These are phyloP conservation scores for Strobilomyces dryophilus DNA, from an alignment of 768 basidiomycete genomes.

Conservation along the genomic window DNA sequence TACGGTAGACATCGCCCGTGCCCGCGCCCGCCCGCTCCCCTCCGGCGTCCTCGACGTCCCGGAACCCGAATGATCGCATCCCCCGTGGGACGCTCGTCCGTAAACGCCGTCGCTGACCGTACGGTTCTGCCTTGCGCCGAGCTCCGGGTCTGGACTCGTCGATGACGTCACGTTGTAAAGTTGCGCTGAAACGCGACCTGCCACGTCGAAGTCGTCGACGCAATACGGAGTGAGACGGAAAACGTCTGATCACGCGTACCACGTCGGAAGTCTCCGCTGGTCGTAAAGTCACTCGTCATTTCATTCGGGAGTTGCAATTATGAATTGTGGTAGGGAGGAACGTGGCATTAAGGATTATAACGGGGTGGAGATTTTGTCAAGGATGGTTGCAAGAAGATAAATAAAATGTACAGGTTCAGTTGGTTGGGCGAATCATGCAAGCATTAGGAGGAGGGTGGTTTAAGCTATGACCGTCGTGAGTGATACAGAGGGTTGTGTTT, in stretches of 20 bases:
- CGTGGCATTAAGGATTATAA: not conserved
- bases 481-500: slow-evolving; percentile 13
- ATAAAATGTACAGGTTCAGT: not conserved
- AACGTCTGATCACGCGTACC: not conserved
- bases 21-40: no score
- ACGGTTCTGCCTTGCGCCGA: no score
- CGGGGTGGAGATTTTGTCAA: not conserved
- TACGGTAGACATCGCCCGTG: no score
- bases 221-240: not conserved
- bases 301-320: not conserved
- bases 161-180: no score
- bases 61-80: no score
- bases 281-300: not conserved
- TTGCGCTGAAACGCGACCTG: not conserved
- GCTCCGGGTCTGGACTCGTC: no score
- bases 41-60: no score
- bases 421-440: not conserved
- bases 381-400: slow-evolving; percentile 8
- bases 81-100: no score
- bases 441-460: slow-evolving; percentile 4
- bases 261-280: no score
- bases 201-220: not conserved
- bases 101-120: no score
- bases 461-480: not conserved
- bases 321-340: not conserved